A percentile compares a stretch with the other conserved stretches of the same genome.
Evolutionary conservation across 1,284 basidiomycete species (phyloP).

Genomic region (Boletus holoroseus): DNA sequence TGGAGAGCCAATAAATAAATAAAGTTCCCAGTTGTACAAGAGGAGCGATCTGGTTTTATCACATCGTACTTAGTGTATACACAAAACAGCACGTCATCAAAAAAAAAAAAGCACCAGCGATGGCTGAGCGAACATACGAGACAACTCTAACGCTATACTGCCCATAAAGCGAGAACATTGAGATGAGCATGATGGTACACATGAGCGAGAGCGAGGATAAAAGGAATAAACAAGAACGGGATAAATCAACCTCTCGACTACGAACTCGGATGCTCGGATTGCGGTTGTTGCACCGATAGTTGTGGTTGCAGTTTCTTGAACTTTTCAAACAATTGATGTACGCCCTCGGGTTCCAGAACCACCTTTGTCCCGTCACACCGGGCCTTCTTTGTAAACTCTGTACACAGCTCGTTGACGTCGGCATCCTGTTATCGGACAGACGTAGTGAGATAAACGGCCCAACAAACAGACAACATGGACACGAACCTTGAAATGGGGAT

Average conservation of each 20-base stretch:
- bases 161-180: neutral
- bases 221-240: slow-evolving; percentile 15
- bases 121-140: neutral
- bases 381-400: slow-evolving; percentile 73
- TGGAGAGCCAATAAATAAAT: neutral
- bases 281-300: slow-evolving; percentile 7
- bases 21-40: neutral
- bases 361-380: slow-evolving; percentile 76
- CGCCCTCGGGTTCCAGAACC: slow-evolving; percentile 65
- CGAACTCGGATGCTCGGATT: slow-evolving; percentile 14
- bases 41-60: neutral
- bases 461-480: neutral
- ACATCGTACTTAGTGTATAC: neutral
- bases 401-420: slow-evolving; percentile 70
- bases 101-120: neutral
- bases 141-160: slow-evolving; percentile 13
- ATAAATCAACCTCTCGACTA: slow-evolving; percentile 17
- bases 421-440: slow-evolving; percentile 44
- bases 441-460: neutral
- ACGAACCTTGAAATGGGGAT: slow-evolving; percentile 67
- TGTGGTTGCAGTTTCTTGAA: slow-evolving; percentile 33
- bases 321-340: slow-evolving; percentile 57
- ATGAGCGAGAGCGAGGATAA: slow-evolving; percentile 7
- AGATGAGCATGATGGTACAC: slow-evolving; percentile 11
- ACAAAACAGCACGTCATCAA: neutral